These are phyloP conservation scores for Diutina sp. DNA, from an alignment of 1,139 yeast genomes.

Conservation along the genomic window DNA sequence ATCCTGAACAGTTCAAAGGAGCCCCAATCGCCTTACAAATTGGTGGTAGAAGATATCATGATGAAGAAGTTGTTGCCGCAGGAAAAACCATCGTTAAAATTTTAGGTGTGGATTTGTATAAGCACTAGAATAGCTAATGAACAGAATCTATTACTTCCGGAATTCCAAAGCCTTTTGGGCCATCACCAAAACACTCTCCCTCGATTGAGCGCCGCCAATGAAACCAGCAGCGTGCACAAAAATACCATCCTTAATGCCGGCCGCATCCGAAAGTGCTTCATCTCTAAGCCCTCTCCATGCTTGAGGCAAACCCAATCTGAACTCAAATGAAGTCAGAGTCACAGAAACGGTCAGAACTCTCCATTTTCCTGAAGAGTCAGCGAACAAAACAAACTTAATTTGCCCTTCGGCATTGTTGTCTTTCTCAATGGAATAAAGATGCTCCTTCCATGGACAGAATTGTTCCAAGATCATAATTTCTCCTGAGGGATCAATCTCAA, in stretches of 20 bases:
- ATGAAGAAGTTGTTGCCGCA: constrained; percentile 41
- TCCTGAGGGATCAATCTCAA: constrained; percentile 47
- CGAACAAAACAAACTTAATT: constrained; percentile 66
- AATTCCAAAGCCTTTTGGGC: constrained; percentile 31
- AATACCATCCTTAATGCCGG: constrained; percentile 77
- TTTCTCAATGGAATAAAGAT: constrained; percentile 62
- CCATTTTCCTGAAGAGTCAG: constrained; percentile 65
- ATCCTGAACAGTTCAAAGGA: constrained; percentile 26
- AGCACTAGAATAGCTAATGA: background rate
- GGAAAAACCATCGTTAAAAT: constrained; percentile 16
- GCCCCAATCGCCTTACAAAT: constrained; percentile 44
- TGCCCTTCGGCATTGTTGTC: constrained; percentile 42
- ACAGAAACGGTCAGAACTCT: constrained; percentile 86
- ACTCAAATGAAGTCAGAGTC: constrained; percentile 62
- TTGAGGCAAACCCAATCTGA: constrained; percentile 80
- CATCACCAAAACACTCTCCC: constrained; percentile 65
- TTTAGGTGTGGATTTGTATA: constrained; percentile 8
- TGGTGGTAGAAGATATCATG: constrained; percentile 37
- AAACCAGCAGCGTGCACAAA: constrained; percentile 96
- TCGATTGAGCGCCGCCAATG: constrained; percentile 84
- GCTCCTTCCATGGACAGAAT: constrained; percentile 94
- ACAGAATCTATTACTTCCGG: background rate
- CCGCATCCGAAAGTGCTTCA: constrained; percentile 53
- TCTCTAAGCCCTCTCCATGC: constrained; percentile 92
- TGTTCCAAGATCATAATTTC: constrained; percentile 57